Conservation (phyloP, 2,329 filamentous ascomycete species). For the Bipolaris cookei region DNA sequence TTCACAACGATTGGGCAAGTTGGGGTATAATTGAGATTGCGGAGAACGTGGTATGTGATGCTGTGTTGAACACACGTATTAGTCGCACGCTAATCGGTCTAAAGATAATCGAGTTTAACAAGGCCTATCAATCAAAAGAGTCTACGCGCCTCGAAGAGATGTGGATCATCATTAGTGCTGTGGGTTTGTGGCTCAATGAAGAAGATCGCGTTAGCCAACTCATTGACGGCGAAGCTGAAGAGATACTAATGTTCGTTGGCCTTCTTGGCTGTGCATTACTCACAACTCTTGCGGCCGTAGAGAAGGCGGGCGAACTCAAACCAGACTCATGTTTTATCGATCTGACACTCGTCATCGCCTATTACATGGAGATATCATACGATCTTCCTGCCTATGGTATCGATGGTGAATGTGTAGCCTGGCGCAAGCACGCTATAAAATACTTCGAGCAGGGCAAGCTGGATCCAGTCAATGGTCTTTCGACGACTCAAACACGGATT, state of each 20-base stretch:
- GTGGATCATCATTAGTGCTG: slow-evolving; percentile 25
- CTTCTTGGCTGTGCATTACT: slow-evolving; percentile 29
- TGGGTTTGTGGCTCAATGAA: slow-evolving; percentile 22
- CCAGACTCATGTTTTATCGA: slow-evolving; percentile 26
- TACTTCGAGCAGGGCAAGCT: slow-evolving; percentile 26
- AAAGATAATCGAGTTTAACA: slow-evolving; percentile 25
- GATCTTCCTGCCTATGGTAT: slow-evolving; percentile 24
- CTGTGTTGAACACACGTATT: not conserved
- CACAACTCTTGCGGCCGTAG: slow-evolving; percentile 20
- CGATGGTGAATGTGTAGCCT: slow-evolving; percentile 19
- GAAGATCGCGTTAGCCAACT: slow-evolving; percentile 7
- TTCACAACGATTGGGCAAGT: slow-evolving; percentile 21
- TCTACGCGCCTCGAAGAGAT: slow-evolving; percentile 17
- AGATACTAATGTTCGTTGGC: slow-evolving; percentile 7
- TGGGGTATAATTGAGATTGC: slow-evolving; percentile 23
- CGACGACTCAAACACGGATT: slow-evolving; percentile 14
- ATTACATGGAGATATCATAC: slow-evolving; percentile 18
- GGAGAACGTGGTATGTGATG: slow-evolving; percentile 18
- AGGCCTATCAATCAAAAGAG: slow-evolving; percentile 12
- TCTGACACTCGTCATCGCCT: slow-evolving; percentile 26
- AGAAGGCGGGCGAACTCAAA: slow-evolving; percentile 24
- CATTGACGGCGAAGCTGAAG: slow-evolving; percentile 19
- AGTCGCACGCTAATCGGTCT: not conserved
- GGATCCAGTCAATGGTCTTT: slow-evolving; percentile 19
- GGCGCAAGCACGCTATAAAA: slow-evolving; percentile 19